Conservation (phyloP, 2,329 filamentous ascomycete genomes). For the Hysterium pulicare region DNA sequence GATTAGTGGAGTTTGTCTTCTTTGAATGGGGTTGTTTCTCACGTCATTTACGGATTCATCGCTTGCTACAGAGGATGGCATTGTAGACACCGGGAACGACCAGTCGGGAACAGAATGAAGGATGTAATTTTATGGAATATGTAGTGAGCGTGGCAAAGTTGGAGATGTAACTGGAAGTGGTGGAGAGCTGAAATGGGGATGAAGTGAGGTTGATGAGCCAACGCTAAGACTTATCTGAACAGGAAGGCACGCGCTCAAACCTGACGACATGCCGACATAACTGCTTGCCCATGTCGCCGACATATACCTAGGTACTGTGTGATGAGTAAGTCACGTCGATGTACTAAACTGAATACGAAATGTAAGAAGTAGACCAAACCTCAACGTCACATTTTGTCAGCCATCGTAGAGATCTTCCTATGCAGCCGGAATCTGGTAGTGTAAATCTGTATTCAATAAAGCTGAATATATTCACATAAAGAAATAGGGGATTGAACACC, state of each 20-base stretch:
- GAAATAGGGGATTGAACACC: neutral
- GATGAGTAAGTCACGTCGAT: no score
- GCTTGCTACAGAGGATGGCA: constrained; percentile 52
- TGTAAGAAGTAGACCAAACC: no score
- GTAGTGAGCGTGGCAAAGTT: neutral
- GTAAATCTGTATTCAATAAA: neutral
- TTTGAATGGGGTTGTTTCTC: constrained; percentile 9
- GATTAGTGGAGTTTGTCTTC: constrained; percentile 2
- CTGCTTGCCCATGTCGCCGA: no score
- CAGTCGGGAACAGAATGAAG: neutral
- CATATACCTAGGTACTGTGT: no score
- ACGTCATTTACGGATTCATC: constrained; percentile 53
- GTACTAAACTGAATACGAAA: no score
- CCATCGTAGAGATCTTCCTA: neutral
- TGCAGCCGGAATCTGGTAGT: neutral
- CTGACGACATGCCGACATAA: no score
- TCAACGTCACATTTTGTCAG: no score
- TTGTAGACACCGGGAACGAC: constrained; percentile 21
- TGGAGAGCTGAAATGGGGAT: neutral
- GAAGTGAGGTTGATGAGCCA: neutral
- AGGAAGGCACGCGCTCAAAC: neutral
- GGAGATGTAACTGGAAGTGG: neutral
- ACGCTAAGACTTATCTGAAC: neutral
- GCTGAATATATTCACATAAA: constrained; percentile 1
- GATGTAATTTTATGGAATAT: no score